Base-by-base conservation (phyloP, 495 filamentous ascomycete genomes). In the Podospora bellae-mahoneyi region DNA sequence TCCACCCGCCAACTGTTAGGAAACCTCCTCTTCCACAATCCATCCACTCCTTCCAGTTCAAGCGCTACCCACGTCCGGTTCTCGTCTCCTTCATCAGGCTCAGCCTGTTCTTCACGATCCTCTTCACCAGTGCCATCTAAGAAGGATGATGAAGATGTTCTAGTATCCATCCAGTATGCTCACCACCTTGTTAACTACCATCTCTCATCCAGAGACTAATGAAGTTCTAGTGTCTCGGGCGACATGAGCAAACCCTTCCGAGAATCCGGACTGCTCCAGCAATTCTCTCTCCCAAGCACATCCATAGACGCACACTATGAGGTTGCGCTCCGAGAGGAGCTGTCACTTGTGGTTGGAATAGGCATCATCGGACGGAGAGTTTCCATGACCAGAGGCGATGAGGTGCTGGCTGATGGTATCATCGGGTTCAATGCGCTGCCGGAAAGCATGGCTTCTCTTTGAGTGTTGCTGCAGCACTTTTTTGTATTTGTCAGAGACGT, bases 351-450 rank as follows among this genome's bases (percentile, higher is more conserved):
- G 23, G 79, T 83, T 16, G 80, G 82, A 6, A 74, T 80, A 13
- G 82, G 82, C 20, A 82, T 84, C 65, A 83, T 84, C 23, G 82
- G 82, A 18, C 75, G 82, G 57, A 72, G 81, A 23, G 79, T 84
- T 18, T 81, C 80, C 10, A 71, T 84, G 28, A 76, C 72, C 69
- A 68, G 66, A 18, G 69, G 66, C 3, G 68, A 39, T 2, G 69
- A 74, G 53, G 60, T 80, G 16, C 60, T 83, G 10, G 80, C 76
- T 6, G 81, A 84, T 59, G 82, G 82, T 7, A 82, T 84, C 34
- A 77, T 82, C 23, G 82, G 82, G 32, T 82, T 80, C 60, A 84
- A 84, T 62, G 81, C 58, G n/a, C 7, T 34, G 13, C 34, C 55
- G 6, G 9, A 58, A 19, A 56, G 64, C 4, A 44, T 32, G 23